Evolutionary conservation across 2,329 filamentous ascomycete genomes (phyloP), one percentile per base, ranked within the genome.

Genomic region (Diaporthe sp.): DNA sequence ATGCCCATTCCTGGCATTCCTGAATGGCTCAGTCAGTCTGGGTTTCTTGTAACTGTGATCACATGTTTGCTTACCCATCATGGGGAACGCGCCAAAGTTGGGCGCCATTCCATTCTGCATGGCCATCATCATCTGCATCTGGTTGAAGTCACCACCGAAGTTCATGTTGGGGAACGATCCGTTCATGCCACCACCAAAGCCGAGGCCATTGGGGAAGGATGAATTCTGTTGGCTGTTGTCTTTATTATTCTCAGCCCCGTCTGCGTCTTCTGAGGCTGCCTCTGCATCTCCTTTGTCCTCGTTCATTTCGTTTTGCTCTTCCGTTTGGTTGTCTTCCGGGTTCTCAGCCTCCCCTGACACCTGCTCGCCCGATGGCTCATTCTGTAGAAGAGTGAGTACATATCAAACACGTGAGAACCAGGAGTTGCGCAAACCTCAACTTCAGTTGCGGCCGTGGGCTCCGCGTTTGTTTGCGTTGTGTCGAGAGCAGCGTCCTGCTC

Each of bases 1-100:
- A 97, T 97, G 84, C 90, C 90, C 93, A 96, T 95, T 81, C 91
- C 91, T 78, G 93, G 87, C 93, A 97, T 96, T 81, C 91, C 94
- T 94, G 78, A 1, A 33, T 77, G 0, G 25, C 30, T 30, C 22
- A 66, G 76, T 85, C 79, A 87, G 83, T 75, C 33, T 66, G 66
- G 74, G 74, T 38, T 38, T 38, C n/a, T 28, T 50, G 7, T 28
- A 2, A 8, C 13, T 19, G 25, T 6, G n/a, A n/a, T n/a, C 45
- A 38, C 30, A 42, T n/a, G 6, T 17, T 13, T 64, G 88, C 94
- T 82, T 90, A 98, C 96, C 94, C 94, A 98, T 98, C 91, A 96
- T 95, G 71, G 93, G 88, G 80, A 92, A 92, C 76, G 85, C 86
- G 74, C 87, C 87, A 80, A 92, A 92, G 3, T 84, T 84, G 78